A percentile compares a stretch with the other conserved stretches of the same genome.
Evolutionary conservation across 768 basidiomycete species (phyloP).

Genomic region (Lentinus brumalis): DNA sequence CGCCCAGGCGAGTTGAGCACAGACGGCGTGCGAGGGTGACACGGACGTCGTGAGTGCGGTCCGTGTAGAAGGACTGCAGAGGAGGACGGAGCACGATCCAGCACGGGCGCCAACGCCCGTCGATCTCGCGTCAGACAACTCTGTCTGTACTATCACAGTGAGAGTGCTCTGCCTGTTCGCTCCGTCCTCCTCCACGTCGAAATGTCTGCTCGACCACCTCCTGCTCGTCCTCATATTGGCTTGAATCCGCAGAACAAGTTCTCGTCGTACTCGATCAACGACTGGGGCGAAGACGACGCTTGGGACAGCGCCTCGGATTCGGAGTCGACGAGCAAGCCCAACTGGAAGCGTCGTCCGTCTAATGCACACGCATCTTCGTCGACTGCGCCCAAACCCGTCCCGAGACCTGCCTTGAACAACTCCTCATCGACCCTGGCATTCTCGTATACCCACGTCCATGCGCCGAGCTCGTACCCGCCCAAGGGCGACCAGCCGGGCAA

Average conservation of each 20-base stretch:
- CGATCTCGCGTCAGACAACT: too few species aligned
- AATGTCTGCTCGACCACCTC: constrained; percentile 64
- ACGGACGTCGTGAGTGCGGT: too few species aligned
- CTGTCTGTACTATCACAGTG: too few species aligned
- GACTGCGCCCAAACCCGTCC: constrained; percentile 57
- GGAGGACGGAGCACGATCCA: too few species aligned
- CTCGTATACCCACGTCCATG: constrained; percentile 79
- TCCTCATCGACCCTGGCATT: constrained; percentile 73
- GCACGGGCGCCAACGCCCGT: too few species aligned
- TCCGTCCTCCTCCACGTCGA: background rate
- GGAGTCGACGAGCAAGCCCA: constrained; percentile 55
- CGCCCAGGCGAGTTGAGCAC: too few species aligned
- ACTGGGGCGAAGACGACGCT: constrained; percentile 86
- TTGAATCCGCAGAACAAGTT: constrained; percentile 50
- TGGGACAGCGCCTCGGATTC: constrained; percentile 86
- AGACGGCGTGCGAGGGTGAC: too few species aligned
- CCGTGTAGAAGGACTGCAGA: too few species aligned
- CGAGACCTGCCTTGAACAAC: constrained; percentile 46
- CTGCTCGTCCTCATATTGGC: constrained; percentile 73
- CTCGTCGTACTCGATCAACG: constrained; percentile 47
- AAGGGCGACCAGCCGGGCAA: constrained; percentile 50
- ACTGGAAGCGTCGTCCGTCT: constrained; percentile 22
- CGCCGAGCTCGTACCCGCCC: constrained; percentile 75
- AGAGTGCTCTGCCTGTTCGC: too few species aligned
- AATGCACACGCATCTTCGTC: constrained; percentile 29